Base-by-base conservation (phyloP, 2,329 filamentous ascomycete genomes). In the Xylariales sp. region DNA sequence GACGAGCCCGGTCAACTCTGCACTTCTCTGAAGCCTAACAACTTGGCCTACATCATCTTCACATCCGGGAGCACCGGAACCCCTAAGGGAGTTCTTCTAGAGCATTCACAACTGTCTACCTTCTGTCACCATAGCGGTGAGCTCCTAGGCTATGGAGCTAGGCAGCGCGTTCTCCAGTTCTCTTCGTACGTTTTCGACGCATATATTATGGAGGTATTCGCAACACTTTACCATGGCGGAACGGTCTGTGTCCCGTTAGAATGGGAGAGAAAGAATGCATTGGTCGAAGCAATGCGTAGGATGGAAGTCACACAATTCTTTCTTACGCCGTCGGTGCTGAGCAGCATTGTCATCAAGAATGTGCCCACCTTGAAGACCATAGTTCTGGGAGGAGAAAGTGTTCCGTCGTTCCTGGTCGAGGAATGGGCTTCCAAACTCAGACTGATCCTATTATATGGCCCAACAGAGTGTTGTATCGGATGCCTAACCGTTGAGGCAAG, bases 41-140 rank as follows among this genome's bases (percentile, higher is more conserved):
- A 12, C 57, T 86, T 3, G 24, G 82, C 86, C 4, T 94, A 94
- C 56, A 78, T 86, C n/a, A 82, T 94, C 2, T 94, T 86, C 58
- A 94, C 87, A 0, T 89, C 85, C 18, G 88, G 88, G 3, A 91
- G 83, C 29, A 94, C 88, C 1, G 88, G 87, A 0, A 70, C 68
- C 1, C 88, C 87, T 0, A 94, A 95, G 55, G 87, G 87, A 2
- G 84, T n/a, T n/a, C n/a, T n/a, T 95, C 3, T 71, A 85, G 3
- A 75, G 95, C 16, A 88, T 85, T 0, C 83, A 90, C 48, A 67
- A 74, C 27, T 94, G 88, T 52, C 73, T 95, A 29, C 68, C 82
- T 41, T 86, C 24, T n/a, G 24, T n/a, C 24, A 27, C 24, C 8
- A 27, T 27, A 27, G 24, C 24, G 8, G n/a, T n/a, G 8, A 27